phyloP scores from a whole-genome alignment of 225 moss, liverwort and hornwort genomes.

The Thuidium tamariscinum region DNA sequence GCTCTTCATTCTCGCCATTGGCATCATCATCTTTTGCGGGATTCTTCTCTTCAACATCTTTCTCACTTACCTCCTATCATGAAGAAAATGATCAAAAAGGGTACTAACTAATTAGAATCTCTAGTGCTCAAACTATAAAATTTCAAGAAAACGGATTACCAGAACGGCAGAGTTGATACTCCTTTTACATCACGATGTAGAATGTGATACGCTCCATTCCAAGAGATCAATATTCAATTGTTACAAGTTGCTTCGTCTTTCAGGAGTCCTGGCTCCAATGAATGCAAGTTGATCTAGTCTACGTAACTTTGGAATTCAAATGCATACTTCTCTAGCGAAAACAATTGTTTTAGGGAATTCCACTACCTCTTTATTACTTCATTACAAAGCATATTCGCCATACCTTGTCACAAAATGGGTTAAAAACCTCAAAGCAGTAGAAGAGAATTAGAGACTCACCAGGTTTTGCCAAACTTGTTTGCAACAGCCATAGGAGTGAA shows the following conservation, averaged over 20 bases:
- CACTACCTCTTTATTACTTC: not conserved
- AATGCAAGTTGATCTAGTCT: conserved; percentile 40
- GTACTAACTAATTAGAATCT: not conserved
- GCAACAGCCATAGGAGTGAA: conserved; percentile 72
- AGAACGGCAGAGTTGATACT: not conserved
- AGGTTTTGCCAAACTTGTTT: conserved; percentile 51
- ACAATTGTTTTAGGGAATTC: not conserved
- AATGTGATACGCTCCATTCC: not conserved
- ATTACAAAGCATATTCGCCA: not conserved
- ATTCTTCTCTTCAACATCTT: conserved; percentile 44
- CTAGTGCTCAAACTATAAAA: not conserved
- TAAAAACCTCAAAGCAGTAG: not conserved
- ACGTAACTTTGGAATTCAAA: conserved; percentile 20
- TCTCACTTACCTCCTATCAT: conserved; percentile 24
- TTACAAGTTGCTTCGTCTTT: no score
- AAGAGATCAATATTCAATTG: no score
- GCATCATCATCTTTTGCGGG: conserved; percentile 24
- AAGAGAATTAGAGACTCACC: conserved; percentile 29
- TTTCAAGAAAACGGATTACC: not conserved
- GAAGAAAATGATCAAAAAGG: not conserved
- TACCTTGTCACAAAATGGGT: not conserved
- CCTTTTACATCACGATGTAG: not conserved
- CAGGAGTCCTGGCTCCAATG: conserved; percentile 33
- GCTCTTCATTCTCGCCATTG: conserved; percentile 42
- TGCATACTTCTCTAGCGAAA: not conserved